Evolutionary conservation across 805 yeast genomes (phyloP).

Genomic region (Cyberlindnera euphorbiae): DNA sequence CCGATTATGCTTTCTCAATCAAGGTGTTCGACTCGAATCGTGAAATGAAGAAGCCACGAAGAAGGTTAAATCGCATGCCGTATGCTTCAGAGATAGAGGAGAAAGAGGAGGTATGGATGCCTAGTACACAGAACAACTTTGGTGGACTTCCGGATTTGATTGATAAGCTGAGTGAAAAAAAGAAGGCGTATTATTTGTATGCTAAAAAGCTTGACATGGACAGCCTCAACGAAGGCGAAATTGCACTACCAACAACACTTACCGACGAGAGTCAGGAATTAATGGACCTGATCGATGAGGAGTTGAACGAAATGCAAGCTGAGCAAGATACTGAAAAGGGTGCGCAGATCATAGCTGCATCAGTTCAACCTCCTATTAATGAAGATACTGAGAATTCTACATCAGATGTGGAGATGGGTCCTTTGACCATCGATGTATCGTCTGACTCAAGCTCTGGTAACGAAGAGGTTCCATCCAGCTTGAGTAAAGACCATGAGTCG

Average conservation of each 20-base stretch:
- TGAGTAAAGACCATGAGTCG: conserved; percentile 1
- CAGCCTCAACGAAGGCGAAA: conserved; percentile 10
- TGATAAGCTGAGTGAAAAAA: conserved; percentile 27
- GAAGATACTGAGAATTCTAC: no score
- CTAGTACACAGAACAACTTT: conserved; percentile 36
- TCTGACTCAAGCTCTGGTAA: not conserved
- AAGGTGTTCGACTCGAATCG: conserved; percentile 33
- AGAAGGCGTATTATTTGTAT: conserved; percentile 30
- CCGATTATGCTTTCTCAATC: conserved; percentile 44
- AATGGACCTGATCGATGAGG: conserved; percentile 1
- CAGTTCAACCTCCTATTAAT: no score
- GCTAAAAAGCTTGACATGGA: conserved; percentile 16
- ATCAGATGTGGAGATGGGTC: conserved; percentile 9
- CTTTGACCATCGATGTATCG: conserved; percentile 4
- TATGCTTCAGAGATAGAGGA: conserved; percentile 1
- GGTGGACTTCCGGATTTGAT: conserved; percentile 35
- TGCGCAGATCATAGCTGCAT: no score
- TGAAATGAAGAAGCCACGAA: conserved; percentile 19
- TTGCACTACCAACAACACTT: no score
- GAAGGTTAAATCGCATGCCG: not conserved
- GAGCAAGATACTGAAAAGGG: not conserved
- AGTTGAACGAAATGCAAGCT: not conserved
- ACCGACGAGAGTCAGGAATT: conserved; percentile 1
- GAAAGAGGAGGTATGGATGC: conserved; percentile 37
- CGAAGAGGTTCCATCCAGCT: no score